Conservation (phyloP, 768 basidiomycete genomes). For the Rhodotorula paludigena region DNA sequence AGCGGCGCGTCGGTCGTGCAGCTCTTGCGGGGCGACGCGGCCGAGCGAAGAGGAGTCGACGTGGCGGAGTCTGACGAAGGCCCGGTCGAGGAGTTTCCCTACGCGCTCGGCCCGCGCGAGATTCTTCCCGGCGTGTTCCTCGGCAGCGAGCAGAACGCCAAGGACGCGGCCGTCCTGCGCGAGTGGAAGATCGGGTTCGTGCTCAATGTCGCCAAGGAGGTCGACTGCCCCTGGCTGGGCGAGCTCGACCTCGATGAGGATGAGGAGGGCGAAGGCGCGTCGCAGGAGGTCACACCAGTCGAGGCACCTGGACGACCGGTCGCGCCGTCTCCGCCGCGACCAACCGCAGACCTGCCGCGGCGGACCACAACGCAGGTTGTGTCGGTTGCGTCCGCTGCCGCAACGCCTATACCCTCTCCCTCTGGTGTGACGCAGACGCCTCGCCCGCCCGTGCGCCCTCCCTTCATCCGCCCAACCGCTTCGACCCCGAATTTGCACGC, state of each 20-base stretch:
- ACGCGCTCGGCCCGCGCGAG: constrained; percentile 73
- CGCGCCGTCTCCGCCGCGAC: constrained; percentile 58
- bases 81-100: constrained; percentile 53
- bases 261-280: not conserved
- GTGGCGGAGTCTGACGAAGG: not conserved
- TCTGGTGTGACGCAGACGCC: not conserved
- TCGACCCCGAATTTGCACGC: constrained; percentile 63
- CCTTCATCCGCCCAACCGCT: constrained; percentile 58
- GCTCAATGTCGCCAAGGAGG: constrained; percentile 90
- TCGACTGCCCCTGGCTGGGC: constrained; percentile 50
- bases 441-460: constrained; percentile 42
- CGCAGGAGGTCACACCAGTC: constrained; percentile 4
- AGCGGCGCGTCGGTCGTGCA: constrained; percentile 18
- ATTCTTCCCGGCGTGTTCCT: constrained; percentile 82
- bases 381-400: not conserved
- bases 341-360: constrained; percentile 10
- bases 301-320: not conserved
- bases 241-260: constrained; percentile 17
- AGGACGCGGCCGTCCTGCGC: constrained; percentile 67
- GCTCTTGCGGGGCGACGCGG: constrained; percentile 19
- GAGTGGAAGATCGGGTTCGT: constrained; percentile 71
- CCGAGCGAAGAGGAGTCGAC: constrained; percentile 2
- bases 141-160: constrained; percentile 80
- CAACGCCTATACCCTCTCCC: not conserved
- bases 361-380: constrained; percentile 23